Evolutionary conservation across 352 stramenopile species (phyloP).

Genomic region (Aphanomyces invadans): DNA sequence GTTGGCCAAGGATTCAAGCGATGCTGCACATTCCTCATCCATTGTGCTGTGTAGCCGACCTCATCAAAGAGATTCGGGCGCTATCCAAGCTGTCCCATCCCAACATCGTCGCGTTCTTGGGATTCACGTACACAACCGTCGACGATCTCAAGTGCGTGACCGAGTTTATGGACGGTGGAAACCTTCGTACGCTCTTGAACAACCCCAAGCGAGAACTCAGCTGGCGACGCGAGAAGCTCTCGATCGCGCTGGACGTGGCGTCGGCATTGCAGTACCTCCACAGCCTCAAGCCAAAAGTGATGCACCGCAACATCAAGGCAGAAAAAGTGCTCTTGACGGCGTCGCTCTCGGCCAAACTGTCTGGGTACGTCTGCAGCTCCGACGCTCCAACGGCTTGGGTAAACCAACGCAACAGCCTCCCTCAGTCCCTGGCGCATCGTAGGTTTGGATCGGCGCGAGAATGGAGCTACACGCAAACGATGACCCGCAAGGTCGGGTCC

Average conservation of each 20-base stretch:
- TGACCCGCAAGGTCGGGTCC: conserved; percentile 23
- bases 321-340: conserved; percentile 69
- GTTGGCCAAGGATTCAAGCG: neutral
- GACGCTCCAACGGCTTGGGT: neutral
- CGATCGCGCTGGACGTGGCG: conserved; percentile 68
- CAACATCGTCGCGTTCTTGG: conserved; percentile 56
- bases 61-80: conserved; percentile 41
- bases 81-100: conserved; percentile 50
- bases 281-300: conserved; percentile 44
- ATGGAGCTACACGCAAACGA: conserved; percentile 24
- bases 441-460: conserved; percentile 23
- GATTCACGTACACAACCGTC: conserved; percentile 54
- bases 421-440: neutral
- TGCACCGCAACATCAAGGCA: conserved; percentile 50
- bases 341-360: conserved; percentile 64
- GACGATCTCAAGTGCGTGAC: conserved; percentile 49
- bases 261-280: conserved; percentile 75
- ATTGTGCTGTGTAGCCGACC: neutral
- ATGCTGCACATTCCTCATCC: neutral
- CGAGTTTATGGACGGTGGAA: conserved; percentile 66
- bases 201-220: conserved; percentile 21
- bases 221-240: conserved; percentile 42
- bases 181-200: conserved; percentile 50
- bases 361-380: neutral
- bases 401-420: too few relatives aligned